Evolutionary conservation across 75 land plant species (phyloP).

Genomic region (Azolla pinnata): DNA sequence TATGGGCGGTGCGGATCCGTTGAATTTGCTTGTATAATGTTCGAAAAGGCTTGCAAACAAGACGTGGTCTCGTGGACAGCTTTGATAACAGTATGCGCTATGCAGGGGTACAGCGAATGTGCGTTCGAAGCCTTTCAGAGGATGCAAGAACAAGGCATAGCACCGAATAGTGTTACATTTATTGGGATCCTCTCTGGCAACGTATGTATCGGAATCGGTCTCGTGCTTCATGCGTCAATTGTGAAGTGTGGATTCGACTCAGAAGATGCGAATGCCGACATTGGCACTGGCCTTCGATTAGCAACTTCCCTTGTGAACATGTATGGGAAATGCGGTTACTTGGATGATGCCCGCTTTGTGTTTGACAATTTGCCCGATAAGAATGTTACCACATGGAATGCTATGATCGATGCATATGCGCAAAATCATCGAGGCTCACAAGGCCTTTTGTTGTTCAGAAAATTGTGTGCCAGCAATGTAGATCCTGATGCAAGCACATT

Average conservation of each 20-base stretch:
- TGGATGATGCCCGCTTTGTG: constrained; percentile 12
- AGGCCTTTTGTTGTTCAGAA: neutral
- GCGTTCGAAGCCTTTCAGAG: constrained; percentile 7
- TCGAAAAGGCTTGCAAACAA: neutral
- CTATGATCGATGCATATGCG: constrained; percentile 11
- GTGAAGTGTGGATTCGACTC: neutral
- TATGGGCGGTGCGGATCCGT: constrained; percentile 9
- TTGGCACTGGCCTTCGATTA: constrained; percentile 6
- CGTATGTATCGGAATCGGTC: neutral
- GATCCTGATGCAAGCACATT: constrained; percentile 28
- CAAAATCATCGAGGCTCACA: constrained; percentile 1
- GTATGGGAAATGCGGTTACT: constrained; percentile 18
- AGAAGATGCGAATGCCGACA: constrained; percentile 5
- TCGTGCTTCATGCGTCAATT: neutral
- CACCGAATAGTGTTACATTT: constrained; percentile 1
- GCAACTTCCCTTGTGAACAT: constrained; percentile 17
- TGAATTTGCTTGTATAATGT: constrained; percentile 7
- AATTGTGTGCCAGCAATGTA: constrained; percentile 16
- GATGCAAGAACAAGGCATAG: neutral
- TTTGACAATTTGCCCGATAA: constrained; percentile 21
- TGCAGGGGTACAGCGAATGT: constrained; percentile 11
- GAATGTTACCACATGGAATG: constrained; percentile 21
- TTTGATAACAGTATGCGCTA: constrained; percentile 4
- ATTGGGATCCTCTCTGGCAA: neutral
- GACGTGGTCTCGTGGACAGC: constrained; percentile 3